A percentile compares a stretch with the other conserved stretches of the same genome.
Conservation (phyloP, 352 stramenopile genomes). For the Phytophthora cryptogea region DNA sequence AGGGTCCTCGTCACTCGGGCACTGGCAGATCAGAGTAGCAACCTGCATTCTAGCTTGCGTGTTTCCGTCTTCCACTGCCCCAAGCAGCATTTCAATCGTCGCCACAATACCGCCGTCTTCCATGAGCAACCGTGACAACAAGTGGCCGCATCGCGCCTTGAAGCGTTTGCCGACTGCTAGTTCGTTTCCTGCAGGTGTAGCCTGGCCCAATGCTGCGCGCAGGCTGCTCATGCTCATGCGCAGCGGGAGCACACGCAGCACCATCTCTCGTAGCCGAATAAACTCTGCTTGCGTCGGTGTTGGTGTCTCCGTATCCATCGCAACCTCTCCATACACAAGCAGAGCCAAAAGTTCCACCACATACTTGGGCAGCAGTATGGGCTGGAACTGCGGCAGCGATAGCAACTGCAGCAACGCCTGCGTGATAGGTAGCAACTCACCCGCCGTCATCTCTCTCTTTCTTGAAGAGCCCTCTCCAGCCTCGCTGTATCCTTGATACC, state of each 20-base stretch:
- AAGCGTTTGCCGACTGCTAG: conserved; percentile 43
- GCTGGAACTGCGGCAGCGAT: conserved; percentile 72
- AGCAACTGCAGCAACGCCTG: conserved; percentile 63
- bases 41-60: conserved; percentile 86
- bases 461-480: conserved; percentile 8
- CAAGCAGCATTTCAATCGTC: conserved; percentile 84
- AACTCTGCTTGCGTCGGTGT: conserved; percentile 39
- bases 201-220: conserved; percentile 64
- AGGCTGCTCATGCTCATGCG: conserved; percentile 79
- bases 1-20: conserved; percentile 46
- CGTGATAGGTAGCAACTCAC: conserved; percentile 50
- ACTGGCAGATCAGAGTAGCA: conserved; percentile 76
- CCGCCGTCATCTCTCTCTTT: conserved; percentile 12
- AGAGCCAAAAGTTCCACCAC: conserved; percentile 72
- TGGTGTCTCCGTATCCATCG: conserved; percentile 17
- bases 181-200: conserved; percentile 17
- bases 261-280: conserved; percentile 36
- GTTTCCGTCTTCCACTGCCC: conserved; percentile 79
- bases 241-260: conserved; percentile 62
- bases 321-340: conserved; percentile 59
- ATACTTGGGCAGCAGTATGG: conserved; percentile 83
- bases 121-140: conserved; percentile 69
- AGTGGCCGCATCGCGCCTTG: conserved; percentile 61
- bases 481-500: conserved; percentile 29
- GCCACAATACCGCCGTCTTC: conserved; percentile 72